These are phyloP conservation scores for Ascochyta lentis DNA, from an alignment of 2,329 filamentous ascomycete species.

Conservation along the genomic window DNA sequence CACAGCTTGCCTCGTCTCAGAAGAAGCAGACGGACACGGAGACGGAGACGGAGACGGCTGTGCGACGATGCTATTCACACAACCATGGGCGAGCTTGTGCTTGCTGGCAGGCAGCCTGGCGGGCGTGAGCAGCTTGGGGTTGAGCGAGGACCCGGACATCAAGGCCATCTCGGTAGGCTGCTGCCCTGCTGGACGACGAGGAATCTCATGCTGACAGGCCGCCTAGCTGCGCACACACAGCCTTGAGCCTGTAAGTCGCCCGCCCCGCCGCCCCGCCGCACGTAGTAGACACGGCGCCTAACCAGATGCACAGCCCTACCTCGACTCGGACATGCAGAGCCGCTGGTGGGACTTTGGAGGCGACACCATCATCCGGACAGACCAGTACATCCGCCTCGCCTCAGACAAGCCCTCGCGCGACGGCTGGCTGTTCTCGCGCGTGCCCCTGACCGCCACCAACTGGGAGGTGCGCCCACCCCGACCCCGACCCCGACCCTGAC, in stretches of 20 bases:
- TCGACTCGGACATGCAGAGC: constrained; percentile 97
- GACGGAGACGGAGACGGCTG: constrained; percentile 12
- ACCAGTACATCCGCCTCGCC: constrained; percentile 87
- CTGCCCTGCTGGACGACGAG: constrained; percentile 11
- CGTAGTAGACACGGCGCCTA: constrained; percentile 10
- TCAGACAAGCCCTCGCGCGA: constrained; percentile 88
- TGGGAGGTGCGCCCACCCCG: constrained; percentile 71
- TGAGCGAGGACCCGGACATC: constrained; percentile 56
- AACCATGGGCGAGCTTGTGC: constrained; percentile 46
- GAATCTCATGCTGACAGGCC: constrained; percentile 27
- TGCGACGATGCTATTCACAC: constrained; percentile 44
- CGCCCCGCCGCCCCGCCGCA: neutral
- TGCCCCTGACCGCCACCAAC: constrained; percentile 95
- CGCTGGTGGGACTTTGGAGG: constrained; percentile 99
- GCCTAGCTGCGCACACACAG: constrained; percentile 83
- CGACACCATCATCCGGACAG: constrained; percentile 81
- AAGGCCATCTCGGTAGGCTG: constrained; percentile 69
- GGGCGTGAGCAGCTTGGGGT: constrained; percentile 38
- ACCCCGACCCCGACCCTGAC: too few relatives aligned
- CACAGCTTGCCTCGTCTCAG: constrained; percentile 20
- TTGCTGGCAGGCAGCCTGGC: constrained; percentile 48
- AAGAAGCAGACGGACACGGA: neutral
- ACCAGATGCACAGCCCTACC: constrained; percentile 73
- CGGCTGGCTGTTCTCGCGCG: constrained; percentile 92
- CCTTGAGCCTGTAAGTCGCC: constrained; percentile 71